Conservation (phyloP, 2,329 filamentous ascomycete genomes). For the Paramyrothecium sp. region DNA sequence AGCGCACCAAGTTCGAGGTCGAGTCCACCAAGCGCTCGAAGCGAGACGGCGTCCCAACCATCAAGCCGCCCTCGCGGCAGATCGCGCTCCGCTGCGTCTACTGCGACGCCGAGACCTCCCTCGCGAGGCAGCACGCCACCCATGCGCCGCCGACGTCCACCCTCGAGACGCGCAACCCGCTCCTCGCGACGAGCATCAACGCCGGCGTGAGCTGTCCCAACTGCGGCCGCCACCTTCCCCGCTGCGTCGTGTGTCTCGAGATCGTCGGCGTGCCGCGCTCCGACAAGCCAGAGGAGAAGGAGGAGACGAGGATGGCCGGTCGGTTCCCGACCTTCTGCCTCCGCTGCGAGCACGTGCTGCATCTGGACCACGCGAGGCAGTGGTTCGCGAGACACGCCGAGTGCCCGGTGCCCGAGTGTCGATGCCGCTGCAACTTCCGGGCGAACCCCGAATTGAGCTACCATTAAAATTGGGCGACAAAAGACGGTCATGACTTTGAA, state of each 20-base stretch:
- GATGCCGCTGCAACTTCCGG: conserved; percentile 62
- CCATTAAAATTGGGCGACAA: conserved; percentile 19
- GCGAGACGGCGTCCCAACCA: conserved; percentile 48
- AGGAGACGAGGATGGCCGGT: conserved; percentile 49
- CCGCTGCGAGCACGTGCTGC: conserved; percentile 65
- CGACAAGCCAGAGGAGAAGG: conserved; percentile 51
- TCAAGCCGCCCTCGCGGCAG: conserved; percentile 59
- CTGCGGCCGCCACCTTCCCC: conserved; percentile 65
- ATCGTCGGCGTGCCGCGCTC: conserved; percentile 64
- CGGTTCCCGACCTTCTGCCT: conserved; percentile 69
- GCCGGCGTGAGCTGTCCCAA: conserved; percentile 64
- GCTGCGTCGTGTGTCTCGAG: conserved; percentile 67
- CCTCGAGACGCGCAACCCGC: conserved; percentile 48
- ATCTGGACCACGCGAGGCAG: conserved; percentile 64
- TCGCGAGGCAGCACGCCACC: conserved; percentile 35
- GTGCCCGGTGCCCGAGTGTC: conserved; percentile 68
- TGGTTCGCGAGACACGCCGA: conserved; percentile 66
- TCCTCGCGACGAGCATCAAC: conserved; percentile 55
- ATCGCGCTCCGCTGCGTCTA: conserved; percentile 75
- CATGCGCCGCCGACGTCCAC: conserved; percentile 13
- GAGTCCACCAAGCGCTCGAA: conserved; percentile 71
- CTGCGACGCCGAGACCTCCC: conserved; percentile 63
- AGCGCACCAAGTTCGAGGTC: conserved; percentile 75
- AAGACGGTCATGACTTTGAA: neutral
- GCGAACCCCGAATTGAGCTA: conserved; percentile 60